Evolutionary conservation across 129 eudicot genomes (phyloP), one percentile per base, ranked within the genome.

Genomic region (Sambucus nigra): DNA sequence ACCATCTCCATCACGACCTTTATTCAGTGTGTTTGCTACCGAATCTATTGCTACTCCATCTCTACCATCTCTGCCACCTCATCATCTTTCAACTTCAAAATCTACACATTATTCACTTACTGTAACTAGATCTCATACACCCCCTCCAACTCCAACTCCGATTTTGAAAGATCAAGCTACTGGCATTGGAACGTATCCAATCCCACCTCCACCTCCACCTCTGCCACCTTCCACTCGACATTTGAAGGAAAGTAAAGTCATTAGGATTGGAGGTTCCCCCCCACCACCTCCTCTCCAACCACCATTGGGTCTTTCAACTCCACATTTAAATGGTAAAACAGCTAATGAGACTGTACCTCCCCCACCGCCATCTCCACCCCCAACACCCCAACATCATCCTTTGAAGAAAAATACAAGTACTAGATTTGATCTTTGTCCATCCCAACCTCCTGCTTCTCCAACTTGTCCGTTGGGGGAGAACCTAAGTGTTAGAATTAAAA

Each of bases 331-430:
- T 61, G 73, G 72, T 50, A 69, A 61, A 22, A 24, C 31, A 48
- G 64, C 57, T 46, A 24, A 40, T 61, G 47, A 31, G 60, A 46
- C 45, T 60, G 69, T 56, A 32, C 57, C 60, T 13, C 64, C 66
- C 48, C 67, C 67, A 53, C 59, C 75, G 20, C 69, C 66, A 38
- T 17, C 68, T 47, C 61, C 69, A 27, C 70, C 59, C 3, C 38
- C 52, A 28, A 44, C 55, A n/a, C 16, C 57, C 22, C 26, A 57
- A 14, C 67, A 46, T 18, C 68, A 64, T 5, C 33, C 81, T 22
- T 50, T 64, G 17, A 77, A 63, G 45, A 51, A 66, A 9, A 59
- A 44, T 48, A 45, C 49, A 47, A 31, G 59, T 58, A n/a, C 31
- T 41, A 53, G 59, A 63, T 44, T n/a, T 31, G 59, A 39, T 45